Percentiles rank a stretch among this genome's conserved stretches.
Evolutionary conservation across 306 rosid genomes (phyloP).

Genomic region (Sindora glabra): DNA sequence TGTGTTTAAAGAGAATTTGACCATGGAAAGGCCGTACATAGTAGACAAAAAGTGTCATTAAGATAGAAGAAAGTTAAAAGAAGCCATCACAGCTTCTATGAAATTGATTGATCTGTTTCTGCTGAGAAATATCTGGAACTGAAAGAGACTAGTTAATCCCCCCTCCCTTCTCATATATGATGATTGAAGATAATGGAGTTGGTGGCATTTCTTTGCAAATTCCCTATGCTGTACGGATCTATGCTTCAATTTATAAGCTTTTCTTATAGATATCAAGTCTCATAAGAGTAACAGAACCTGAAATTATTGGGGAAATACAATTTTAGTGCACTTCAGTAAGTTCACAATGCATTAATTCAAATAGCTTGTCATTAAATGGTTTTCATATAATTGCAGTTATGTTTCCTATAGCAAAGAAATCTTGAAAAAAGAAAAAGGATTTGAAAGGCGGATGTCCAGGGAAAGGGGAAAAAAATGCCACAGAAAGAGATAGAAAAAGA

Average conservation of each 20-base stretch:
- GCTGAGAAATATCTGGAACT: conserved; percentile 1
- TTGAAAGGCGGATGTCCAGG: neutral
- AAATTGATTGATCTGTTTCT: conserved; percentile 8
- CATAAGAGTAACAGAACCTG: neutral
- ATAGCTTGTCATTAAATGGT: neutral
- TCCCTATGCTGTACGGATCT: neutral
- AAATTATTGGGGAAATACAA: neutral
- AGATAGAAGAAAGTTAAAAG: neutral
- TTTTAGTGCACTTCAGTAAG: neutral
- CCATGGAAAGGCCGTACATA: conserved; percentile 5
- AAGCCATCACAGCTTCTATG: conserved; percentile 7
- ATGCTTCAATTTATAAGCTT: conserved; percentile 16
- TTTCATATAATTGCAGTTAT: neutral
- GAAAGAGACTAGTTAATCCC: conserved; percentile 24
- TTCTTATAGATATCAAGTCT: neutral
- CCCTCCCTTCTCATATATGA: conserved; percentile 8
- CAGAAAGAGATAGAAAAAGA: neutral
- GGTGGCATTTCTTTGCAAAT: conserved; percentile 44
- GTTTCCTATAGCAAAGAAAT: neutral
- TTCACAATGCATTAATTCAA: neutral
- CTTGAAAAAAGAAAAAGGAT: neutral
- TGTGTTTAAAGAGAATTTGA: neutral
- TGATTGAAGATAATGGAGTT: conserved; percentile 9
- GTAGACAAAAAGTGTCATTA: no score
- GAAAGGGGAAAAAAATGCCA: neutral